Percentiles rank a stretch among this genome's conserved stretches.
Conservation (phyloP, 106 monocot species). For the Phalaenopsis equestris region DNA sequence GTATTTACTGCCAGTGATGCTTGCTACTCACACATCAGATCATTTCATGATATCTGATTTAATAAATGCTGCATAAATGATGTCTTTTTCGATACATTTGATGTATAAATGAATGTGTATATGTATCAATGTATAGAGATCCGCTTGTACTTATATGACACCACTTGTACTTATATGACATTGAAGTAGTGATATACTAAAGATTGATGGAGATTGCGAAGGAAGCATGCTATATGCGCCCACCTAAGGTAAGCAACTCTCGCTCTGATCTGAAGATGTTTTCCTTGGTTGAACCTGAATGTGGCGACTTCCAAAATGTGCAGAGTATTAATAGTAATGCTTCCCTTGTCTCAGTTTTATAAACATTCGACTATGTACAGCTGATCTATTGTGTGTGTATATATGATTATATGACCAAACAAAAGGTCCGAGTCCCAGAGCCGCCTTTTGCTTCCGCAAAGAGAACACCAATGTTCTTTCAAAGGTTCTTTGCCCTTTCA, state of each 20-base stretch:
- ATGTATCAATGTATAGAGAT: neutral
- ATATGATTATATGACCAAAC: neutral
- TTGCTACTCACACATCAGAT: conserved; percentile 69
- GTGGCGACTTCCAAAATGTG: neutral
- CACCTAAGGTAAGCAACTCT: neutral
- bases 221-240: neutral
- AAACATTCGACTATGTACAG: neutral
- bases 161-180: neutral
- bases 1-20: conserved; percentile 35
- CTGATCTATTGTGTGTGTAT: neutral
- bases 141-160: neutral
- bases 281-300: neutral
- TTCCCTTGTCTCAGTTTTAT: neutral
- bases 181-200: neutral
- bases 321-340: neutral
- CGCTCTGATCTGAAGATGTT: neutral
- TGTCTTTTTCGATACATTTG: neutral
- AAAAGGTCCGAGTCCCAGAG: neutral
- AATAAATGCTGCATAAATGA: neutral
- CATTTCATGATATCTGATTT: conserved; percentile 17
- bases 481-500: neutral
- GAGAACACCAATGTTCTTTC: neutral
- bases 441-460: neutral
- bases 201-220: neutral
- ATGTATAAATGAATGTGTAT: neutral